Evolutionary conservation across 495 filamentous ascomycete genomes (phyloP).

Genomic region (Hypoxylon crocopeplum): DNA sequence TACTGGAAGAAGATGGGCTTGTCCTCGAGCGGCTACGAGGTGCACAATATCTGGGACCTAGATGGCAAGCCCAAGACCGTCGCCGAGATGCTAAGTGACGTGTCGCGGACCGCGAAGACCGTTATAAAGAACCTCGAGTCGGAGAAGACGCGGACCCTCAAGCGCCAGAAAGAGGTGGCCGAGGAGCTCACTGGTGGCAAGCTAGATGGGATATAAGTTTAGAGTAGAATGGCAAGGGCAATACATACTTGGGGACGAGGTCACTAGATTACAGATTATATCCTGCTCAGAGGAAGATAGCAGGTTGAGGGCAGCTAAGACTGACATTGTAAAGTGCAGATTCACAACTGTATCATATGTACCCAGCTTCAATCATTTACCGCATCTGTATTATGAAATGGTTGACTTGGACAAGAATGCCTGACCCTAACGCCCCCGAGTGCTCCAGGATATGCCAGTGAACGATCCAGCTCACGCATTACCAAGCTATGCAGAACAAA

Average conservation of each 20-base stretch:
- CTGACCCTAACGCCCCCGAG: slow-evolving; percentile 27
- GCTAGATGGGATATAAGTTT: slow-evolving; percentile 36
- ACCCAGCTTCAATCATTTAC: slow-evolving; percentile 33
- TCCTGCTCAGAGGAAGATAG: too few species aligned
- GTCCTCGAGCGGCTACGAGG: slow-evolving; percentile 12
- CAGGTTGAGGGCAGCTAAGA: too few species aligned
- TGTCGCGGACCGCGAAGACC: slow-evolving; percentile 26
- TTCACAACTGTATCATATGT: slow-evolving; percentile 46
- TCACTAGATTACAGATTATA: too few species aligned
- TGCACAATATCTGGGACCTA: slow-evolving; percentile 51
- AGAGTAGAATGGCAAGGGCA: too few species aligned
- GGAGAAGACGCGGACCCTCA: slow-evolving; percentile 33
- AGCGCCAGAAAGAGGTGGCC: slow-evolving; percentile 52
- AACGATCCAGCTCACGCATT: slow-evolving; percentile 25
- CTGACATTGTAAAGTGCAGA: too few species aligned
- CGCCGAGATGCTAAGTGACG: slow-evolving; percentile 37
- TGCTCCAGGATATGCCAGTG: slow-evolving; percentile 19
- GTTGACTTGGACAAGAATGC: slow-evolving; percentile 16
- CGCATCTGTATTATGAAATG: slow-evolving; percentile 24
- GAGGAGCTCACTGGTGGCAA: slow-evolving; percentile 60
- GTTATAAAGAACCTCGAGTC: slow-evolving; percentile 23
- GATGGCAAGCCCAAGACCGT: slow-evolving; percentile 41
- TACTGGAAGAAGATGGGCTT: slow-evolving; percentile 30
- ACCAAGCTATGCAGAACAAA: slow-evolving; percentile 35
- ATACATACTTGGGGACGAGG: too few species aligned